Percentiles rank a stretch among this genome's conserved stretches.
phyloP scores from a whole-genome alignment of 2,329 filamentous ascomycete genomes.

The Huntiella bhutanensis region DNA sequence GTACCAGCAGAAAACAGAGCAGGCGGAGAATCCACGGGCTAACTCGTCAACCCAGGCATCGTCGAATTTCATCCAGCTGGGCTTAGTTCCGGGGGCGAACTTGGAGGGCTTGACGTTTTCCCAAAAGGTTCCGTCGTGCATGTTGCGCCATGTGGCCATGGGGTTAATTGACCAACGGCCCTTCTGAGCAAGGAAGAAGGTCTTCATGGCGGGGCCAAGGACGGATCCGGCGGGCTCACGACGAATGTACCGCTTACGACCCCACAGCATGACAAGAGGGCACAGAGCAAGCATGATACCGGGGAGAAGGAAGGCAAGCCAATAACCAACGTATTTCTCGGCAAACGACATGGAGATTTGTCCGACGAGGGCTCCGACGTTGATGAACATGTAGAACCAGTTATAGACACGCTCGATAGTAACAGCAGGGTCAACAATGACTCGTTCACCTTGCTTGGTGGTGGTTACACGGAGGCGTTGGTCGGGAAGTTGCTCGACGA shows the following conservation, averaged over 20 bases:
- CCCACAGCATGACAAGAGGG: constrained; percentile 41
- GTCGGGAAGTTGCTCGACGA: constrained; percentile 44
- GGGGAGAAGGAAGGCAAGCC: constrained; percentile 49
- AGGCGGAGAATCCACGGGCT: constrained; percentile 46
- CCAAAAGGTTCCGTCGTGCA: constrained; percentile 42
- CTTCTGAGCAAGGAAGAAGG: constrained; percentile 44
- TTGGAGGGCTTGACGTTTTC: constrained; percentile 48
- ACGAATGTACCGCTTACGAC: constrained; percentile 37
- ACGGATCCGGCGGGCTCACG: constrained; percentile 48
- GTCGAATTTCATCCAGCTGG: constrained; percentile 58
- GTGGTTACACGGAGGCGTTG: constrained; percentile 35
- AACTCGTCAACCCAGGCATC: constrained; percentile 66
- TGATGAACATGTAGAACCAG: constrained; percentile 57
- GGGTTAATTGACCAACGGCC: constrained; percentile 53
- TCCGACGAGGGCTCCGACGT: constrained; percentile 44
- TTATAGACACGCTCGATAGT: constrained; percentile 45
- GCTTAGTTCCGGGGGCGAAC: constrained; percentile 34
- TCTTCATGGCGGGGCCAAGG: constrained; percentile 41
- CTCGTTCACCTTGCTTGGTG: constrained; percentile 35
- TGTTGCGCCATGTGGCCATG: constrained; percentile 35
- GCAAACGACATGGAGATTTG: constrained; percentile 52
- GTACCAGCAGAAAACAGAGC: constrained; percentile 50
- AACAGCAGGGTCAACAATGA: constrained; percentile 45
- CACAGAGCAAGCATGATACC: constrained; percentile 45
- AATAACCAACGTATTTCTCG: constrained; percentile 59